These are phyloP conservation scores for Euphorbia pulcherrima DNA, from an alignment of 345 rosid genomes.

Conservation along the genomic window DNA sequence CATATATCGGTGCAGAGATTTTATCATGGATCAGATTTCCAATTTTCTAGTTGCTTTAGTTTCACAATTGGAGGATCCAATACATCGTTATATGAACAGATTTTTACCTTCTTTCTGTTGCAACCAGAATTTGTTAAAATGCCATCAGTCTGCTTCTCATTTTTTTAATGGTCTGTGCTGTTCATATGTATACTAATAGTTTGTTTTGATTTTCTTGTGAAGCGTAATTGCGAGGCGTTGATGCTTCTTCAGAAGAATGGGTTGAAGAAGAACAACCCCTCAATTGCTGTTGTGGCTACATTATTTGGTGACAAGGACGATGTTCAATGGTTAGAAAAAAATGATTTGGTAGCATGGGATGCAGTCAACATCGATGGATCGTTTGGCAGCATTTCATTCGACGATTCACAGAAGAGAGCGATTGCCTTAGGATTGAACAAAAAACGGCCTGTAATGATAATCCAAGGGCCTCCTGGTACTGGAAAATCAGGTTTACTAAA, in stretches of 20 bases:
- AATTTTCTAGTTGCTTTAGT: background rate
- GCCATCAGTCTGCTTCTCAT: background rate
- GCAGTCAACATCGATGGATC: constrained; percentile 58
- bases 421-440: constrained; percentile 74
- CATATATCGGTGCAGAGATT: background rate
- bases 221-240: constrained; percentile 96
- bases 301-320: constrained; percentile 86
- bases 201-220: constrained; percentile 28
- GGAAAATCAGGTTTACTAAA: constrained; percentile 91
- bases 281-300: constrained; percentile 73
- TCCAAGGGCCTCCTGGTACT: constrained; percentile 97
- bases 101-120: constrained; percentile 1
- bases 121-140: background rate
- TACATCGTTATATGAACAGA: background rate
- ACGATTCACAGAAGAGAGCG: constrained; percentile 66
- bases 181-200: constrained; percentile 12
- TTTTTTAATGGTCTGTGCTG: constrained; percentile 8
- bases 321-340: constrained; percentile 59
- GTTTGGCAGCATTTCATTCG: constrained; percentile 38
- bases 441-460: constrained; percentile 65
- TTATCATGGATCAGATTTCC: background rate
- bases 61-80: background rate
- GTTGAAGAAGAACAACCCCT: constrained; percentile 71
- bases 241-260: constrained; percentile 95
- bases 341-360: constrained; percentile 50